Base-by-base conservation (phyloP, 1,139 yeast genomes). In the Sugiyamaella japonica region DNA sequence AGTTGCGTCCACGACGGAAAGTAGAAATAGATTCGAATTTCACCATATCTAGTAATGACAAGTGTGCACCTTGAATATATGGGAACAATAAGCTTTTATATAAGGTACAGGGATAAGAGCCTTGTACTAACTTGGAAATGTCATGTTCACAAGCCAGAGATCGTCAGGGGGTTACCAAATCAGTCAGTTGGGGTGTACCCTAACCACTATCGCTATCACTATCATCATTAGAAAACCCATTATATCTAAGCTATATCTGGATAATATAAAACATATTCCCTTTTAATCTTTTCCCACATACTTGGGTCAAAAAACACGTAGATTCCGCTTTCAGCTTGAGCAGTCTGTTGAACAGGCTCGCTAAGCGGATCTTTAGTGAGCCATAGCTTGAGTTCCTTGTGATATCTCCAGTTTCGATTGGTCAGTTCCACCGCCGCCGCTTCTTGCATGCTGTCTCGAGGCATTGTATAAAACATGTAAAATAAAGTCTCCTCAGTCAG, bases 301-400 rank as follows among this genome's bases (percentile, higher is more conserved):
- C 86, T 89, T 4, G 98, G 98, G 67, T 95, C 99, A 70, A 95
- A 95, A 70, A 95, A 93, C 46, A 91, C 86, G 70, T 93, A 95
- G n/a, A 91, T 86, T 1, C 99, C 98, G 60, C 93, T 83, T 72
- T 95, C 99, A 50, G 93, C 90, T 60, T 87, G 88, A 52, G 85
- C 86, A 31, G 89, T 83, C 54, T 89, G 90, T 62, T 85, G 86
- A 13, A 89, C 82, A 0, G 98, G 97, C 69, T 93, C 98, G 59
- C 86, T 84, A 64, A 84, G 82, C 40, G 96, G 89, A 66, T 91
- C 97, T 71, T 93, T 95, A 13, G 99, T 93, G 58, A 95, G 76
- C 99, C 99, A 95, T 48, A 95, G 90, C 72, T 91, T 95, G 56
- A 93, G 80, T 59, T 89, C 96, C 72, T 91, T 93, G 72, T 95